Percentiles rank a stretch among this genome's conserved stretches.
phyloP scores from a whole-genome alignment of 163 green algal genomes.

The Chlorella variabilis region DNA sequence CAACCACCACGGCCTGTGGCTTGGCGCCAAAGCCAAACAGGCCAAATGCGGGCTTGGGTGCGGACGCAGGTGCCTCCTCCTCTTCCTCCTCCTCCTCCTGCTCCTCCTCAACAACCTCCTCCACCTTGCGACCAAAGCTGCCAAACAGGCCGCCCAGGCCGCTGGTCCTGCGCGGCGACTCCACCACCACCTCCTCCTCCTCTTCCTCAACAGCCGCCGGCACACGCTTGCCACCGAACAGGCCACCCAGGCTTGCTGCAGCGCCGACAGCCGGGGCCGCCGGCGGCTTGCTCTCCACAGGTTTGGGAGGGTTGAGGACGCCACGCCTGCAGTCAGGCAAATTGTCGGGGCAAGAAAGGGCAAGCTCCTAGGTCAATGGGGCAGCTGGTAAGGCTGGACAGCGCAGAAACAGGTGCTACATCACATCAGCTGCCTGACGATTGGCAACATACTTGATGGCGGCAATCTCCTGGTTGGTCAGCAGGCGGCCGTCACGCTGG shows the following conservation, averaged over 20 bases:
- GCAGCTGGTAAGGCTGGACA: too few species aligned
- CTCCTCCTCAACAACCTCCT: slow-evolving; percentile 24
- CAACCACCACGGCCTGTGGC: background rate
- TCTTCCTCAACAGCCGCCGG: background rate
- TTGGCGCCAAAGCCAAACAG: slow-evolving; percentile 11
- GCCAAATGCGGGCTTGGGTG: background rate
- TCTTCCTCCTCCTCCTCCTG: slow-evolving; percentile 32
- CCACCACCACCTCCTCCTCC: slow-evolving; percentile 18
- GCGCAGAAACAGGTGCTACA: too few species aligned
- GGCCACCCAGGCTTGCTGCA: slow-evolving; percentile 4
- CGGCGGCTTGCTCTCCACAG: too few species aligned
- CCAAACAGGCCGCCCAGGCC: slow-evolving; percentile 1
- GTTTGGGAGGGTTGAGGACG: slow-evolving; percentile 18
- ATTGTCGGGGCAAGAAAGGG: too few species aligned
- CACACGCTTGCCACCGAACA: slow-evolving; percentile 32
- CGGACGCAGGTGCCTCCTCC: background rate
- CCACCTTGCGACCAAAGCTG: slow-evolving; percentile 10
- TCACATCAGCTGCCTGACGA: too few species aligned
- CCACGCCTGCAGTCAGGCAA: slow-evolving; percentile 13
- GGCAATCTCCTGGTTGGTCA: slow-evolving; percentile 57
- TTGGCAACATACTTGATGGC: slow-evolving; percentile 48
- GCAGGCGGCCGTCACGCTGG: slow-evolving; percentile 50
- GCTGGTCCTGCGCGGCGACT: background rate
- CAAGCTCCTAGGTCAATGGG: too few species aligned
- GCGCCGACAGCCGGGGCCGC: background rate